Conservation (phyloP, 2,329 filamentous ascomycete species). For the Colletotrichum endophyticum region DNA sequence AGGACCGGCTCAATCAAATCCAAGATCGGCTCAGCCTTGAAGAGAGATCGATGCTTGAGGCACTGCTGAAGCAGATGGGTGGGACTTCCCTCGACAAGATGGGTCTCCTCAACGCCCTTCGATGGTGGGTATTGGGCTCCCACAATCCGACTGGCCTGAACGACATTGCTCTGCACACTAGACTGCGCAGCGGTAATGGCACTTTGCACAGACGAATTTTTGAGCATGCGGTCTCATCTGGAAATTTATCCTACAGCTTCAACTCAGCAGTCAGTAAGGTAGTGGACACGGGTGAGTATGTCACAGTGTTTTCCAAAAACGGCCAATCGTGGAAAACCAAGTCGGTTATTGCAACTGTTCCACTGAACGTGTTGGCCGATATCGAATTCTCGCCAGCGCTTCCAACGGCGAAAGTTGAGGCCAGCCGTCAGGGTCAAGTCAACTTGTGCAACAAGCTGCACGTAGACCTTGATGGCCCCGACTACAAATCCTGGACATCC, state of each 20-base stretch:
- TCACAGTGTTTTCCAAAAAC: neutral
- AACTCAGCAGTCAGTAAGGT: neutral
- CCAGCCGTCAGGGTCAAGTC: neutral
- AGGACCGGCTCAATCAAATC: slow-evolving; percentile 32
- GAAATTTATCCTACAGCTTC: neutral
- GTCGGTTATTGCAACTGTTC: neutral
- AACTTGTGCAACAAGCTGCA: neutral
- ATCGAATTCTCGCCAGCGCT: neutral
- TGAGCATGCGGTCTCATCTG: neutral
- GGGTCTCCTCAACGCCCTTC: slow-evolving; percentile 20
- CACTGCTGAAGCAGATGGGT: slow-evolving; percentile 27
- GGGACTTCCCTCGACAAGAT: slow-evolving; percentile 29
- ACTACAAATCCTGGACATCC: neutral
- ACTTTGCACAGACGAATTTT: neutral
- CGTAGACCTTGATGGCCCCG: neutral
- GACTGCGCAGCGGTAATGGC: slow-evolving; percentile 13
- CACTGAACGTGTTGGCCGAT: neutral
- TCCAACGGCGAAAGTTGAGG: neutral
- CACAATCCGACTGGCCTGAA: neutral
- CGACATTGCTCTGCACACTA: slow-evolving; percentile 3
- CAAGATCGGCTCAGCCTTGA: slow-evolving; percentile 28
- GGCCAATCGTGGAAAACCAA: neutral
- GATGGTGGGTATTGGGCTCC: slow-evolving; percentile 21
- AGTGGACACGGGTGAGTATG: neutral
- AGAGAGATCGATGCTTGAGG: slow-evolving; percentile 27